phyloP scores from a whole-genome alignment of 768 basidiomycete genomes.

The Russula emetica region DNA sequence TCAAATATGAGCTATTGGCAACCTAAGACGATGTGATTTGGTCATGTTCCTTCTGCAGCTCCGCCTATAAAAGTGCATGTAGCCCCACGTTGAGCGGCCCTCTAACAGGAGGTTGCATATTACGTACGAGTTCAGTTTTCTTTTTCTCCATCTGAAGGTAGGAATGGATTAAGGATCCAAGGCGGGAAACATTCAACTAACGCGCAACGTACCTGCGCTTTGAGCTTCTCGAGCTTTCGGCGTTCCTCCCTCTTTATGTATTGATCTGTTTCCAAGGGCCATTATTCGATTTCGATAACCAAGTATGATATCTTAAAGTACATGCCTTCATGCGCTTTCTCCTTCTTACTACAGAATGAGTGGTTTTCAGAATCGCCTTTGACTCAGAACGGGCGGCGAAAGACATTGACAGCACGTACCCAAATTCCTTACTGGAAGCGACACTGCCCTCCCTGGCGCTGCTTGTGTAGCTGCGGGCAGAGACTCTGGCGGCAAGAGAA shows the following conservation, averaged over 20 bases:
- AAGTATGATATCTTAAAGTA: conserved; percentile 17
- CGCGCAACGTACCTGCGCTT: conserved; percentile 43
- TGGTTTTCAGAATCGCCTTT: neutral
- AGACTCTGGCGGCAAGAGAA: conserved; percentile 36
- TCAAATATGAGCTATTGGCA: neutral
- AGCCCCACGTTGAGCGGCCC: neutral
- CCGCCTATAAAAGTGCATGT: conserved; percentile 27
- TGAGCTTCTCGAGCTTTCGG: conserved; percentile 56
- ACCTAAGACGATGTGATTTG: conserved; percentile 13
- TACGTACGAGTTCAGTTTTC: conserved; percentile 35
- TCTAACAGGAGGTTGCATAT: neutral
- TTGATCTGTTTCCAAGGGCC: conserved; percentile 45
- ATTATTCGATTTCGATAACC: conserved; percentile 9
- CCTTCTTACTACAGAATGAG: conserved; percentile 53
- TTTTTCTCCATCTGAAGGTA: conserved; percentile 33
- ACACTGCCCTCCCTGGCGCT: conserved; percentile 51
- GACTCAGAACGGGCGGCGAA: conserved; percentile 21
- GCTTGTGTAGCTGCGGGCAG: conserved; percentile 37
- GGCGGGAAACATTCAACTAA: neutral
- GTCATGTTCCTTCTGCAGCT: conserved; percentile 34
- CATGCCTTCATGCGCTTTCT: conserved; percentile 64
- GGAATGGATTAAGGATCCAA: neutral
- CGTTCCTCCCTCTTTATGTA: conserved; percentile 57
- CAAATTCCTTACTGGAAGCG: conserved; percentile 59
- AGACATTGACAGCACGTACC: conserved; percentile 38